Base-by-base conservation (phyloP, 768 basidiomycete genomes). In the Serendipita sp. region DNA sequence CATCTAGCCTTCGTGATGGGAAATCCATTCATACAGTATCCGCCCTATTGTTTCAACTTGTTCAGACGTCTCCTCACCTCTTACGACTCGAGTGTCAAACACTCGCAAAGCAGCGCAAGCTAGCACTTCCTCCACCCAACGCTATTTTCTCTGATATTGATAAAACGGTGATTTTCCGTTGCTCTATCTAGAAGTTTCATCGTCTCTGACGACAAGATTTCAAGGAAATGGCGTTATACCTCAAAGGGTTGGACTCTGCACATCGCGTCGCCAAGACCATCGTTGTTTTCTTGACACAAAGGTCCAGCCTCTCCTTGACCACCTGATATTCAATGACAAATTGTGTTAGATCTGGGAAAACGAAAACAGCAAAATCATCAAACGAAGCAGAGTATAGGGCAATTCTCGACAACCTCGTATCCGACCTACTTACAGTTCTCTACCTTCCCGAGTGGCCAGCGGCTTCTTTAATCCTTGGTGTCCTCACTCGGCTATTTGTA, bases 401-500 rank as follows among this genome's bases (percentile, higher is more conserved):
- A 0, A 91, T 98, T 42, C 88, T 98, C 64, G 95, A 98, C 69
- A 88, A 88, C 67, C 76, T 98, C 11, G 82, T 98, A 43, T 82
- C 84, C 1, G 96, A 99, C 69, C 76, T 96, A 24, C 78, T 98
- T 24, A 80, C 81, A 7, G 92, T 96, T 20, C 75, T 97, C 3
- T 93, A 87, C 70, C 90, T 90, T 83, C 94, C 96, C 0, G 96
- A 99, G 72, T 99, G 95, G 93, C 96, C 96, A 3, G 94, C 90
- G 9, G 90, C 96, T 1, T 80, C 84, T 44, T 73, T 96, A 17
- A 76, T 96, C 42, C 74, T 98, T 41, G 82, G 79, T 45, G 85
- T 96, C 51, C 82, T 85, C 4, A 87, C 84, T 66, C 87, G 85
- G 70, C 85, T 84, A 67, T 90, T 98, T 90, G 94, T 91, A 64